phyloP scores from a whole-genome alignment of 495 filamentous ascomycete genomes.

The Penicillium angulare region DNA sequence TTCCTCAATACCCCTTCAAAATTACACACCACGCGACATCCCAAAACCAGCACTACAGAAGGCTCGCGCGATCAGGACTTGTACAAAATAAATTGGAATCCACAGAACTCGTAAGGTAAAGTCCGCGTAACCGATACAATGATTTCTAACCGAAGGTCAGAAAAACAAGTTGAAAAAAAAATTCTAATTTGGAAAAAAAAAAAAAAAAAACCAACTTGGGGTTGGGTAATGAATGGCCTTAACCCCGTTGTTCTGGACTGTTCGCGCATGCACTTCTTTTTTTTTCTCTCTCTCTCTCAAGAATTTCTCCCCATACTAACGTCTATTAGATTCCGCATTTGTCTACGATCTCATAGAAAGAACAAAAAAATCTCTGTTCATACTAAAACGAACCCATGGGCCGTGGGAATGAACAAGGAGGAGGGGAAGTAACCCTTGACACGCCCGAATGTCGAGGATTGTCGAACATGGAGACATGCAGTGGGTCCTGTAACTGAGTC shows the following conservation, averaged over 20 bases:
- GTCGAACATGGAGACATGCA: slow-evolving; percentile 10
- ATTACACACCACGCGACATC: too few relatives aligned
- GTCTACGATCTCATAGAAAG: neutral
- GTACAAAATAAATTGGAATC: neutral
- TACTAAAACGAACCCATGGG: neutral
- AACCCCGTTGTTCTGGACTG: neutral
- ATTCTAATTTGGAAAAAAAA: too few relatives aligned
- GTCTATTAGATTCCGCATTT: neutral
- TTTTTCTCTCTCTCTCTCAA: neutral
- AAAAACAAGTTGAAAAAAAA: neutral
- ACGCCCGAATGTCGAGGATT: slow-evolving; percentile 9
- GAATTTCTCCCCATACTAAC: too few relatives aligned
- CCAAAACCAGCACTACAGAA: too few relatives aligned
- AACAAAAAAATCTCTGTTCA: neutral
- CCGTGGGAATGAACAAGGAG: neutral
- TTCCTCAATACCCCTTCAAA: too few relatives aligned
- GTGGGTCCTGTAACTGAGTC: slow-evolving; percentile 4
- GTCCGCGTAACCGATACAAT: slow-evolving; percentile 8
- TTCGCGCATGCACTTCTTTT: neutral
- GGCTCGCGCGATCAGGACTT: too few relatives aligned
- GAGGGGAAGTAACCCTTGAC: neutral
- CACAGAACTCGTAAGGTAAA: slow-evolving; percentile 2
- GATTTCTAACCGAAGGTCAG: slow-evolving; percentile 1
- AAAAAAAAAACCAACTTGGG: neutral
- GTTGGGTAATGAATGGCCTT: neutral